Percentiles rank a stretch among this genome's conserved stretches.
Conservation (phyloP, 1,284 basidiomycete genomes). For the Cerrena zonata region DNA sequence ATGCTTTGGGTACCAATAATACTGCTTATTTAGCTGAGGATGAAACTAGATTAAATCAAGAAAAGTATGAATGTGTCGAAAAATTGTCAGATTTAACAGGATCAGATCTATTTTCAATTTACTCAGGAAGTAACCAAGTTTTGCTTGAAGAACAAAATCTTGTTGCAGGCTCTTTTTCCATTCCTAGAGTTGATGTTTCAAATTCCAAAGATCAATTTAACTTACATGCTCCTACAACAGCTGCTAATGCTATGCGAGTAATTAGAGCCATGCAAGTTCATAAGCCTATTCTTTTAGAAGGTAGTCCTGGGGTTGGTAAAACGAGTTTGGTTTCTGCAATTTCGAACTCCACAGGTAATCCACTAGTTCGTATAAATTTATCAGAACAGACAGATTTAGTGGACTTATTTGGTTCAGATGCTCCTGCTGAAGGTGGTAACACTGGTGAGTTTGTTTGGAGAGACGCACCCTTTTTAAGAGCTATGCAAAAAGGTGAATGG, state of each 20-base stretch:
- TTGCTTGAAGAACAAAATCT: slow-evolving; percentile 12
- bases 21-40: no score
- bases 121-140: neutral
- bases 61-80: no score
- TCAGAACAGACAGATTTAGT: slow-evolving; percentile 98
- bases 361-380: slow-evolving; percentile 90
- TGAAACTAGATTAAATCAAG: no score
- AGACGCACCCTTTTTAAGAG: slow-evolving; percentile 91
- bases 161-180: slow-evolving; percentile 69
- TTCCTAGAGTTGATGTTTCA: slow-evolving; percentile 53
- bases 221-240: slow-evolving; percentile 84
- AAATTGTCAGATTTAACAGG: no score
- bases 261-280: slow-evolving; percentile 84
- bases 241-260: slow-evolving; percentile 84
- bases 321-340: slow-evolving; percentile 90
- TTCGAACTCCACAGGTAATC: slow-evolving; percentile 74
- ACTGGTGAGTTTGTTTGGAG: slow-evolving; percentile 96
- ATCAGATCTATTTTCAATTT: slow-evolving; percentile 46
- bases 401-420: slow-evolving; percentile 94
- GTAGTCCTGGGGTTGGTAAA: slow-evolving; percentile 97
- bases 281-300: slow-evolving; percentile 93
- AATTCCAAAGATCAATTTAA: slow-evolving; percentile 57
- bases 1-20: no score
- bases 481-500: slow-evolving; percentile 91
- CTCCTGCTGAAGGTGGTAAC: slow-evolving; percentile 87